Conservation (phyloP, 1,284 basidiomycete genomes). For the Ganoderma leucocontextum region DNA sequence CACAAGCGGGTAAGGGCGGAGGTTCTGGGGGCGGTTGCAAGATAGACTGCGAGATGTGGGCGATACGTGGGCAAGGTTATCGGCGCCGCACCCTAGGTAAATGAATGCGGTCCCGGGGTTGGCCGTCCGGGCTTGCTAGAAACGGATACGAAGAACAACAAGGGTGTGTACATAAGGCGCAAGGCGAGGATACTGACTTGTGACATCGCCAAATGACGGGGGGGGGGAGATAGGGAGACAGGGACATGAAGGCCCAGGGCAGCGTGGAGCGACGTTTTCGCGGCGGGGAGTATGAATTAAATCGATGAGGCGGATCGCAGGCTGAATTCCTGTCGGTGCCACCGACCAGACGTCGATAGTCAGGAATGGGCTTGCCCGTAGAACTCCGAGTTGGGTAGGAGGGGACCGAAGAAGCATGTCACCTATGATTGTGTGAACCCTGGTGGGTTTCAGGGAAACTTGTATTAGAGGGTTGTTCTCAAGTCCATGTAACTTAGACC, state of each 20-base stretch:
- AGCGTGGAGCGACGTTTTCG: not conserved
- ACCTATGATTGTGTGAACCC: not conserved
- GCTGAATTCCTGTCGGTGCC: not conserved
- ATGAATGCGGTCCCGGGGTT: constrained; percentile 12
- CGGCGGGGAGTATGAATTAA: not conserved
- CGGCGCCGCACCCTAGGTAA: constrained; percentile 27
- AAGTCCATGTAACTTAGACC: not conserved
- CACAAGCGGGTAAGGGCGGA: not conserved
- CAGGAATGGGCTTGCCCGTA: not conserved
- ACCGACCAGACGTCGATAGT: not conserved
- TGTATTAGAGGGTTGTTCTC: not conserved
- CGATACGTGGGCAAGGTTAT: constrained; percentile 31
- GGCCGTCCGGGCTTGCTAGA: not conserved
- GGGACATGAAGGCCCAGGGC: not conserved
- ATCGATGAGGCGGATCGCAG: not conserved
- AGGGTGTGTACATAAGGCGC: not conserved
- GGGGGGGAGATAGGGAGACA: not conserved
- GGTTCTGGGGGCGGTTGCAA: constrained; percentile 11
- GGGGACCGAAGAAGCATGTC: not conserved
- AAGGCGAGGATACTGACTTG: not conserved
- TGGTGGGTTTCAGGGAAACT: not conserved
- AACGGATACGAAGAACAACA: not conserved
- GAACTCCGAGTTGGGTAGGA: not conserved
- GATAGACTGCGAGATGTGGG: constrained; percentile 32
- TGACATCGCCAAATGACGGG: not conserved